Evolutionary conservation across 768 basidiomycete species (phyloP).

Genomic region (Mycena epipterygia): DNA sequence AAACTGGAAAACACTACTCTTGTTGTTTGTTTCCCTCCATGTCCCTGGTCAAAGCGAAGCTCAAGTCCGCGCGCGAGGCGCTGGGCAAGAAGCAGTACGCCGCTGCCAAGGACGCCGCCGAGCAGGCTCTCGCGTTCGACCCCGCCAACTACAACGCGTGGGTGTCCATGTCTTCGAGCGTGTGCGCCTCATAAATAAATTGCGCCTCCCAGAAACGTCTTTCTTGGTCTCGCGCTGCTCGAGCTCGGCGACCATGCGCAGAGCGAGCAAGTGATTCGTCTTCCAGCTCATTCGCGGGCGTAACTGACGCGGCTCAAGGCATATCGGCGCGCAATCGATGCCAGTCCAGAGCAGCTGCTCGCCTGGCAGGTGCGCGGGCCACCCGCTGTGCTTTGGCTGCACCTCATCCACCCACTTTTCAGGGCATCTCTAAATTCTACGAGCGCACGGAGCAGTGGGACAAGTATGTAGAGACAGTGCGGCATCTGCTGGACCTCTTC

Average conservation of each 20-base stretch:
- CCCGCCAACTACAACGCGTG: constrained; percentile 91
- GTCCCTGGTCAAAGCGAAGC: constrained; percentile 76
- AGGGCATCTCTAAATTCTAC: constrained; percentile 84
- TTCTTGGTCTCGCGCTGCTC: constrained; percentile 83
- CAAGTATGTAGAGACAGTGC: constrained; percentile 65
- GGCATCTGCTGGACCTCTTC: constrained; percentile 70
- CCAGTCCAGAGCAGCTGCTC: constrained; percentile 77
- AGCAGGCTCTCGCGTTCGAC: constrained; percentile 79
- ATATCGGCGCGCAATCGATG: constrained; percentile 81
- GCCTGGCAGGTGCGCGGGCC: constrained; percentile 83
- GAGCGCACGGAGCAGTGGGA: constrained; percentile 75
- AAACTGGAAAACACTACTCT: background rate
- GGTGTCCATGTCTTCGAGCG: constrained; percentile 44
- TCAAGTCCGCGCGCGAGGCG: constrained; percentile 85
- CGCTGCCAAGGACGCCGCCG: constrained; percentile 75
- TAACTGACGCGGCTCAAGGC: constrained; percentile 59
- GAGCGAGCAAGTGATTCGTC: constrained; percentile 82
- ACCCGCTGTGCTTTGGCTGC: constrained; percentile 34
- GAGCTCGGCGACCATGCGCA: constrained; percentile 79
- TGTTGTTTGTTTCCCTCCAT: constrained; percentile 37
- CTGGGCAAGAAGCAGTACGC: constrained; percentile 82
- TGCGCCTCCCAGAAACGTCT: constrained; percentile 81
- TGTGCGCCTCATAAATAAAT: background rate
- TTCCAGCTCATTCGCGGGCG: constrained; percentile 1
- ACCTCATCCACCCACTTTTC: constrained; percentile 22